phyloP scores from a whole-genome alignment of 768 basidiomycete genomes.

The Leucosporidium scottii region DNA sequence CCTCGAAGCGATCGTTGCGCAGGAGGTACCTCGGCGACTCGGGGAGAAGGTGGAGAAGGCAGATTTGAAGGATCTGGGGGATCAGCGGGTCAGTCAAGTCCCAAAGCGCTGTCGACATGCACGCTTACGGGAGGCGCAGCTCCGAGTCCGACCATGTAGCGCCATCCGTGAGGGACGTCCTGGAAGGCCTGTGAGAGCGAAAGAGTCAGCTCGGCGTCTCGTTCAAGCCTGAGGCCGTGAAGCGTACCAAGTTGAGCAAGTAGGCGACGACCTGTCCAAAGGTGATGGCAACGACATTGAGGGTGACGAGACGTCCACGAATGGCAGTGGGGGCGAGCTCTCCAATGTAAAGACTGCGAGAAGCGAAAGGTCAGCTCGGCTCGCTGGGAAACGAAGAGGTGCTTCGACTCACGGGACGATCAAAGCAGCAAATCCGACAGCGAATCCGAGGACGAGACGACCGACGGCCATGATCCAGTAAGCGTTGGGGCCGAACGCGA shows the following conservation, averaged over 20 bases:
- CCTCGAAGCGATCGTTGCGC: constrained; percentile 49
- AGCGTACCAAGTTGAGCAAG: constrained; percentile 40
- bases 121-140: constrained; percentile 38
- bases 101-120: not conserved
- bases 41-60: constrained; percentile 43
- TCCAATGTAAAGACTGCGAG: constrained; percentile 59
- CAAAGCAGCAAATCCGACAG: constrained; percentile 52
- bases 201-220: constrained; percentile 14
- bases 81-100: not conserved
- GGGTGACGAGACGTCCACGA: constrained; percentile 68
- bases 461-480: constrained; percentile 57
- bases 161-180: constrained; percentile 57
- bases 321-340: constrained; percentile 68
- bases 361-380: not conserved
- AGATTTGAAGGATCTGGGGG: constrained; percentile 14
- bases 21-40: constrained; percentile 71
- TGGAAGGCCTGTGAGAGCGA: constrained; percentile 42
- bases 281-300: constrained; percentile 77
- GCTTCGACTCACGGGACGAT: constrained; percentile 48
- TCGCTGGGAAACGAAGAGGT: not conserved
- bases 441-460: constrained; percentile 61
- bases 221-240: not conserved
- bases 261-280: constrained; percentile 73
- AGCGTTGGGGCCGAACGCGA: constrained; percentile 15
- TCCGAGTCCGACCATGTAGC: constrained; percentile 77